Evolutionary conservation across 1,139 yeast genomes (phyloP).

Genomic region (Taiozyma sp.): DNA sequence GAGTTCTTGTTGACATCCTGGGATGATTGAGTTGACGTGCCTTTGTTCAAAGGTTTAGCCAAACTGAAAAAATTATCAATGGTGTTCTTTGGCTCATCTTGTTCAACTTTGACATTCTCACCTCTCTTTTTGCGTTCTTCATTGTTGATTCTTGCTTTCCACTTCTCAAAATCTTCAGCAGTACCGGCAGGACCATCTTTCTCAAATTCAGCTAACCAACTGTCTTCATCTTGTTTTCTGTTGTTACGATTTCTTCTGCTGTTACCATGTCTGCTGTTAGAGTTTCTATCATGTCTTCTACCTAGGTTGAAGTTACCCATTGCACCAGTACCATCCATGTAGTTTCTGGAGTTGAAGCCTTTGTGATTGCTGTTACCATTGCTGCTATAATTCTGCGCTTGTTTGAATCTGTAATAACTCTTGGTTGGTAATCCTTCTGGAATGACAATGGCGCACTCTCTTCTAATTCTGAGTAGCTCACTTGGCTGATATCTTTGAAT

Average conservation of each 20-base stretch:
- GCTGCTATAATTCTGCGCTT: slow-evolving; percentile 7
- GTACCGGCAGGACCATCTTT: slow-evolving; percentile 39
- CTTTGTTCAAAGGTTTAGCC: slow-evolving; percentile 12
- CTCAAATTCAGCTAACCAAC: slow-evolving; percentile 44
- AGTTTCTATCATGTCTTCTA: slow-evolving; percentile 4
- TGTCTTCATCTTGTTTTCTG: slow-evolving; percentile 30
- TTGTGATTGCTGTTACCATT: slow-evolving; percentile 9
- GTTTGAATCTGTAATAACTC: slow-evolving; percentile 16
- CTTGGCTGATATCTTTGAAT: slow-evolving; percentile 18
- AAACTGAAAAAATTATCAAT: slow-evolving; percentile 51
- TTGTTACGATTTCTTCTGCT: slow-evolving; percentile 15
- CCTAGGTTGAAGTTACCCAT: slow-evolving; percentile 24
- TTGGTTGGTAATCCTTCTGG: slow-evolving; percentile 20
- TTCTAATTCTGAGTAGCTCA: slow-evolving; percentile 15
- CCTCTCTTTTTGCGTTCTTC: slow-evolving; percentile 53
- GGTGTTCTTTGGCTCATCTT: slow-evolving; percentile 33
- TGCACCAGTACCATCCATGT: slow-evolving; percentile 20
- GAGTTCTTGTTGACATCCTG: slow-evolving; percentile 32
- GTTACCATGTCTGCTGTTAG: slow-evolving; percentile 5
- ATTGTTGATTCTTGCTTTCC: slow-evolving; percentile 59
- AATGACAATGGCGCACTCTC: slow-evolving; percentile 8
- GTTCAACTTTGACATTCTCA: slow-evolving; percentile 28
- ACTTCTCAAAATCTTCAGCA: slow-evolving; percentile 66
- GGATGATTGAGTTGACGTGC: slow-evolving; percentile 6
- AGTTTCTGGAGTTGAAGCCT: slow-evolving; percentile 14